Conservation (phyloP, 2,329 filamentous ascomycete species). For the Fusarium coicis region DNA sequence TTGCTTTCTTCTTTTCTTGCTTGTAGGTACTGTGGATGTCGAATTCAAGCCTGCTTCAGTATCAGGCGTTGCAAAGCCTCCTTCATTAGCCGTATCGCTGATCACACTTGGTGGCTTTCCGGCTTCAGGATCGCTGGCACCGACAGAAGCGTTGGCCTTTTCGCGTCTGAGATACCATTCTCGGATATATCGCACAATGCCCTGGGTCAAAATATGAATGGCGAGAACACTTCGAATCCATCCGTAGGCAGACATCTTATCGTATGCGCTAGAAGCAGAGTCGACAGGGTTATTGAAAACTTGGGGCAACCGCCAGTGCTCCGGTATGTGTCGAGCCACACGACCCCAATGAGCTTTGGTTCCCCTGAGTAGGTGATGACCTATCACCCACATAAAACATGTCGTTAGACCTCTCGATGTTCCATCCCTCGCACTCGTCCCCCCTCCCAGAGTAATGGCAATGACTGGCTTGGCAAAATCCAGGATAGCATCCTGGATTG, state of each 20-base stretch:
- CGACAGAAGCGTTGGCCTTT: constrained; percentile 61
- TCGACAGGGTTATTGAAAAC: constrained; percentile 62
- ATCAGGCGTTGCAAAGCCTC: constrained; percentile 64
- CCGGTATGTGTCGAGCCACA: constrained; percentile 58
- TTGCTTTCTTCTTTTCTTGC: constrained; percentile 89
- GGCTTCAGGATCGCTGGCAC: constrained; percentile 70
- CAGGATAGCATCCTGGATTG: constrained; percentile 86
- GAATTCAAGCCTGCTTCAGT: constrained; percentile 55
- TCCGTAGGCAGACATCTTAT: constrained; percentile 69
- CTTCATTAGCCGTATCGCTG: constrained; percentile 44
- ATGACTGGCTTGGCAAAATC: constrained; percentile 95
- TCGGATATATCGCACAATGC: constrained; percentile 75
- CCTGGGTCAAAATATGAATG: constrained; percentile 80
- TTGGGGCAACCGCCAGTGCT: constrained; percentile 57
- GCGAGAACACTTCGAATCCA: constrained; percentile 77
- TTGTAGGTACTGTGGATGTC: constrained; percentile 62
- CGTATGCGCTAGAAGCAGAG: constrained; percentile 55
- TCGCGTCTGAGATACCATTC: constrained; percentile 74
- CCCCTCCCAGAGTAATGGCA: constrained; percentile 88
- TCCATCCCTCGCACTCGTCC: constrained; percentile 74
- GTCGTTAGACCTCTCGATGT: constrained; percentile 77
- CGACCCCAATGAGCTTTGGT: constrained; percentile 61
- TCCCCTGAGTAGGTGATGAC: constrained; percentile 63
- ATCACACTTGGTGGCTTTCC: constrained; percentile 59
- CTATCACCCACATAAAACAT: constrained; percentile 74